Conservation (phyloP, 163 green algal genomes). For the Prototheca wickerhamii region DNA sequence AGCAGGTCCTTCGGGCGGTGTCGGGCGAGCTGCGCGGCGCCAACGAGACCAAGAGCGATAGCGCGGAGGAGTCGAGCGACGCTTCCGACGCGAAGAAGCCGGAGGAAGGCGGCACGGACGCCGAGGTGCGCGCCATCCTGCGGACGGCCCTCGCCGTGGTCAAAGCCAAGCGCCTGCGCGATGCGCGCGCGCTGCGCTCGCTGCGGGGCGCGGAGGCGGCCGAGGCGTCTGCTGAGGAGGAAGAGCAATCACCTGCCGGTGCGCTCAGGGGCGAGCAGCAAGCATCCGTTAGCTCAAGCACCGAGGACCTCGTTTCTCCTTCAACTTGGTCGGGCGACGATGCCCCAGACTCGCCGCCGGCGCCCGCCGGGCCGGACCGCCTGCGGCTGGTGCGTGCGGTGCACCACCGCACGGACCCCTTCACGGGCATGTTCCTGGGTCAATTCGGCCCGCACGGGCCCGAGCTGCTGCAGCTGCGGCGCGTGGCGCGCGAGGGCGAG, state of each 20-base stretch:
- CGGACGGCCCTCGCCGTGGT: not conserved
- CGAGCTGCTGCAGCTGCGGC: constrained; percentile 69
- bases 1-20: not conserved
- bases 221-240: not conserved
- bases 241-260: not conserved
- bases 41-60: not conserved
- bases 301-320: too few species aligned
- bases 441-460: constrained; percentile 79
- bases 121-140: not conserved
- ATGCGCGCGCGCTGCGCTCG: not conserved
- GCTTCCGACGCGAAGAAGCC: not conserved
- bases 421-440: constrained; percentile 77
- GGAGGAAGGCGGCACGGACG: not conserved
- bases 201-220: not conserved
- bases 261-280: too few species aligned
- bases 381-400: not conserved
- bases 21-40: not conserved
- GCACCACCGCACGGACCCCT: constrained; percentile 30
- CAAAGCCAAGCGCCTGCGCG: not conserved
- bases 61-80: not conserved
- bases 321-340: too few species aligned
- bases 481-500: constrained; percentile 34
- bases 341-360: not conserved
- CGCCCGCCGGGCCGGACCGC: not conserved
- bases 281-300: too few species aligned